These are phyloP conservation scores for Hibiscus trionum DNA, from an alignment of 345 rosid genomes.

Conservation along the genomic window DNA sequence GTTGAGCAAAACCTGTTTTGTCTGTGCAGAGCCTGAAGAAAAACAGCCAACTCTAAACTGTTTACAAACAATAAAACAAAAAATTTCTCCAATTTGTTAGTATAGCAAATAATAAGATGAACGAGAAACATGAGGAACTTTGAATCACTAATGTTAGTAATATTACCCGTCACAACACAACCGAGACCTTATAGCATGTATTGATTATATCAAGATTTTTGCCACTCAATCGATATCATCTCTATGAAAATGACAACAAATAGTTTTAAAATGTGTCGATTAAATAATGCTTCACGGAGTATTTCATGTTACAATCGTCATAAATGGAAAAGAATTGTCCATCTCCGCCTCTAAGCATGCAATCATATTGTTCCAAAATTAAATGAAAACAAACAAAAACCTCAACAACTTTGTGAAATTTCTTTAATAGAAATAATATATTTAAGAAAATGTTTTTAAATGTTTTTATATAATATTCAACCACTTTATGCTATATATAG, in stretches of 20 bases:
- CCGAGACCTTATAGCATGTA: no score
- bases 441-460: background rate
- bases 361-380: background rate
- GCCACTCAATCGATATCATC: no score
- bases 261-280: background rate
- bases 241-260: background rate
- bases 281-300: background rate
- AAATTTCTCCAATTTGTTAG: no score
- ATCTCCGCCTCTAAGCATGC: background rate
- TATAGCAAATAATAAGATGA: no score
- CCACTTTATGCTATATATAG: conserved; percentile 21
- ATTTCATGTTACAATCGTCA: background rate
- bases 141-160: no score
- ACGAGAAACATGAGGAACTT: no score
- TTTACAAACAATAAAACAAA: no score
- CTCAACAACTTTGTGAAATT: conserved; percentile 18
- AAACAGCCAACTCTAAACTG: no score
- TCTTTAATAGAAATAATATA: background rate
- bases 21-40: no score
- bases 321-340: background rate
- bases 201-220: no score
- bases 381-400: conserved; percentile 10
- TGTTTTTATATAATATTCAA: conserved; percentile 1
- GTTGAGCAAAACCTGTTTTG: no score
- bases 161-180: no score